Evolutionary conservation across 805 yeast genomes (phyloP), one percentile per base, ranked within the genome.

Genomic region (Lachancea kluyveri): DNA sequence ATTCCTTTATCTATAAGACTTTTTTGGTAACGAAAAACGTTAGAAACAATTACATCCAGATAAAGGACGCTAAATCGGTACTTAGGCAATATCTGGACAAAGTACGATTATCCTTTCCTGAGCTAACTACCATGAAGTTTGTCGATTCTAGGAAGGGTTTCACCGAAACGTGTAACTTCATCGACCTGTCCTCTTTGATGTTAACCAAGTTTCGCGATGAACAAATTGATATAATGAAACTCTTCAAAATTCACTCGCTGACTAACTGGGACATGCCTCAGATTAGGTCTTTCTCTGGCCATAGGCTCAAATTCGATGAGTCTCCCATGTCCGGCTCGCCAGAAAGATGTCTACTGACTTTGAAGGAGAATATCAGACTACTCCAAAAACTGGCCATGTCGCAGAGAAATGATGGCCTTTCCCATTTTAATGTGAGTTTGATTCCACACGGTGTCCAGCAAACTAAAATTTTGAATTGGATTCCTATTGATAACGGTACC

Each of bases 231-330:
- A 28, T 50, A 16, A 37, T 33, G 24, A 23, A 30, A 13, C 30
- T 42, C 10, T 51, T 51, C 28, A 28, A 39, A 17, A 18, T 53
- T 8, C 52, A 53, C 28, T 51, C 55, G 3, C 41, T 50, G 16
- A 31, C 40, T n/a, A 46, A 48, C 30, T 51, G 57, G 55, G 9
- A 26, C 6, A 24, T 51, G 22, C 52, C 50, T 8, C 33, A 34
- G 10, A 28, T 51, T 1, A 30, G 21, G 13, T 16, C 24, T 17
- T 51, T 50, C 29, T 30, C 50, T 9, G 59, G 57, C 4, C 54
- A 53, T 29, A 30, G 45, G 6, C 46, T 51, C 26, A 43, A 43
- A 32, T 49, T 39, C 30, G 46, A 49, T 29, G 42, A 42, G 25
- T 26, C 46, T 3, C 24, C 43, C 1, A 34, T 33, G 31, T 30